Percentiles rank a stretch among this genome's conserved stretches.
phyloP scores from a whole-genome alignment of 2,329 filamentous ascomycete species.

The Didymella pinodella region DNA sequence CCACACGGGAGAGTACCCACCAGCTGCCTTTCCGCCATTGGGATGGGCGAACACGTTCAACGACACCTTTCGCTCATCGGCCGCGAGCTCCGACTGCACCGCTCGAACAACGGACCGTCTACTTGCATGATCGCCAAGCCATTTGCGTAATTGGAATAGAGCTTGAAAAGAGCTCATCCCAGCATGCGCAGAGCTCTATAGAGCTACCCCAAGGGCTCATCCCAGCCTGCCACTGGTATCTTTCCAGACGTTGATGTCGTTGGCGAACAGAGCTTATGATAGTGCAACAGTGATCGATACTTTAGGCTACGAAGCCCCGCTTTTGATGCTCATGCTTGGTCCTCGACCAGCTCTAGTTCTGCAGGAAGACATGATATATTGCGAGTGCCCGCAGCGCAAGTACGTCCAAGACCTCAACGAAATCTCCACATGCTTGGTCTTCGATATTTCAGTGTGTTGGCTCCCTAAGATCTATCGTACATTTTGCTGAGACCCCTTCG shows the following conservation, averaged over 20 bases:
- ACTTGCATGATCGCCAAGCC: constrained; percentile 22
- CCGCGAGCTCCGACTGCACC: background rate
- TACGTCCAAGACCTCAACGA: constrained; percentile 5
- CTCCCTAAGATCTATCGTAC: background rate
- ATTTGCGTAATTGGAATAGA: constrained; percentile 8
- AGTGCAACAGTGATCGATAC: constrained; percentile 19
- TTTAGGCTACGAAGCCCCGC: constrained; percentile 19
- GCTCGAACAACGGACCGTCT: background rate
- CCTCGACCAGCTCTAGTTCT: constrained; percentile 17
- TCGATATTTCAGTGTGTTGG: constrained; percentile 29
- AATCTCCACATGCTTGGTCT: constrained; percentile 34
- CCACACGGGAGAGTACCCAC: background rate
- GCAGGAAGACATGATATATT: constrained; percentile 17
- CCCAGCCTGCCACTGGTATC: constrained; percentile 9
- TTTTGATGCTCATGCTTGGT: constrained; percentile 20
- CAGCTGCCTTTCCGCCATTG: background rate
- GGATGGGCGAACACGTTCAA: background rate
- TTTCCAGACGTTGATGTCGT: constrained; percentile 5
- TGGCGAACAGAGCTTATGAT: constrained; percentile 3
- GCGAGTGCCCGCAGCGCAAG: constrained; percentile 6
- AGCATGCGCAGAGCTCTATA: too few species aligned
- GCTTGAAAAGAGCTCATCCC: too few species aligned
- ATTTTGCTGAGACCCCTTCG: constrained; percentile 10
- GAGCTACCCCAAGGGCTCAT: constrained; percentile 15
- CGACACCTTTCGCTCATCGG: background rate